Evolutionary conservation across 495 filamentous ascomycete genomes (phyloP).

Genomic region (Podospora pseudoanserina): DNA sequence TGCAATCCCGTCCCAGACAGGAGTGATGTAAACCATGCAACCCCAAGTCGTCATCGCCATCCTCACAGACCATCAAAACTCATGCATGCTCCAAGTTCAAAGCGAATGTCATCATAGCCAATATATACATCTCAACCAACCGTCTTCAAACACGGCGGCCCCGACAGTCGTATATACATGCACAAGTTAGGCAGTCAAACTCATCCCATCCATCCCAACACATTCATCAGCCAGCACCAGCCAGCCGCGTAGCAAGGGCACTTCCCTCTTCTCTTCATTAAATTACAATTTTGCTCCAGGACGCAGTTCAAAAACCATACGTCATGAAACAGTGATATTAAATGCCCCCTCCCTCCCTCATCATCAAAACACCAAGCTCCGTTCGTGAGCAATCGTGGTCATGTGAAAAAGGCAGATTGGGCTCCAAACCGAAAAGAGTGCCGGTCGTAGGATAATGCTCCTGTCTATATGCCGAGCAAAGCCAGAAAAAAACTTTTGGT

Average conservation of each 20-base stretch:
- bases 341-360: neutral
- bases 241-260: neutral
- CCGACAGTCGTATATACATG: neutral
- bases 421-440: neutral
- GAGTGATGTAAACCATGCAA: neutral
- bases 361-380: neutral
- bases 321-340: neutral
- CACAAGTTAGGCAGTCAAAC: neutral
- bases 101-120: neutral
- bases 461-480: conserved; percentile 11
- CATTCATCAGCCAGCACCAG: neutral
- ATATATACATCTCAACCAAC: neutral
- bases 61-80: too few species aligned
- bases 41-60: neutral
- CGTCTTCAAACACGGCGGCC: neutral
- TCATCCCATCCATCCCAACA: neutral
- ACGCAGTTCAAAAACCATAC: neutral
- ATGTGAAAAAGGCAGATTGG: neutral
- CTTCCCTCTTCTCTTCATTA: neutral
- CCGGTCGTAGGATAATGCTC: conserved; percentile 9
- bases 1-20: neutral
- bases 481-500: conserved; percentile 13
- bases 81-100: neutral
- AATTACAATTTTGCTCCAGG: neutral
- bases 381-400: neutral